Conservation (phyloP, 2,329 filamentous ascomycete genomes). For the Colletotrichum abscissum region DNA sequence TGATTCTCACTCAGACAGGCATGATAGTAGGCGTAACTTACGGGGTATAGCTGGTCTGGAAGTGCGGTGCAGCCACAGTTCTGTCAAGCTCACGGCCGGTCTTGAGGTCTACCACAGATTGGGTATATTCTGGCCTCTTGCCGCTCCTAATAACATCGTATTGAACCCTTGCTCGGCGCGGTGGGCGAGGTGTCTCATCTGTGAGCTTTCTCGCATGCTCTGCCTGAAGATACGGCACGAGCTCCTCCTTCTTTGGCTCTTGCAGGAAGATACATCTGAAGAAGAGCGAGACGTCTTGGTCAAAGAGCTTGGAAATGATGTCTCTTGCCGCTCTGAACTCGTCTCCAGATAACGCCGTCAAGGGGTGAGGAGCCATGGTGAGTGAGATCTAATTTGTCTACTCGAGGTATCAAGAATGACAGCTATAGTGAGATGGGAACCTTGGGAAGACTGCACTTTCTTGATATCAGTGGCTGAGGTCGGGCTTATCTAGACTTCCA, state of each 20-base stretch:
- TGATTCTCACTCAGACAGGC: neutral
- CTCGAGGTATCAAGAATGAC: neutral
- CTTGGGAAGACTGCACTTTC: neutral
- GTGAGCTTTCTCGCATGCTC: conserved; percentile 65
- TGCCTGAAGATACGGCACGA: conserved; percentile 70
- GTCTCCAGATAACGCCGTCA: conserved; percentile 59
- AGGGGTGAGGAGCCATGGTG: conserved; percentile 50
- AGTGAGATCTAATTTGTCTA: too few species aligned
- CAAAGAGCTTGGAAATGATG: conserved; percentile 49
- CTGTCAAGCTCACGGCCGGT: conserved; percentile 43
- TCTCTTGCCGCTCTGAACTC: conserved; percentile 63
- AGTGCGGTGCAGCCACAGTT: conserved; percentile 41
- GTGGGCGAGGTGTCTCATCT: conserved; percentile 53
- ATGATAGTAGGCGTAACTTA: conserved; percentile 31
- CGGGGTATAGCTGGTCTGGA: conserved; percentile 51
- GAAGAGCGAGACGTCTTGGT: conserved; percentile 40
- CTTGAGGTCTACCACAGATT: conserved; percentile 52
- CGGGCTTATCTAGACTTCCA: conserved; percentile 21
- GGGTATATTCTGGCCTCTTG: conserved; percentile 44
- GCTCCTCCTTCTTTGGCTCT: conserved; percentile 69
- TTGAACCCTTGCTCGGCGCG: conserved; percentile 58
- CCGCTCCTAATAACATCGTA: conserved; percentile 53
- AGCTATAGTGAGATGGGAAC: neutral
- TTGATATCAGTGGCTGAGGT: neutral
- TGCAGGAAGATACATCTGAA: conserved; percentile 72